Evolutionary conservation across 768 basidiomycete genomes (phyloP), one percentile per base, ranked within the genome.

Genomic region (Boletus eberwhitei): DNA sequence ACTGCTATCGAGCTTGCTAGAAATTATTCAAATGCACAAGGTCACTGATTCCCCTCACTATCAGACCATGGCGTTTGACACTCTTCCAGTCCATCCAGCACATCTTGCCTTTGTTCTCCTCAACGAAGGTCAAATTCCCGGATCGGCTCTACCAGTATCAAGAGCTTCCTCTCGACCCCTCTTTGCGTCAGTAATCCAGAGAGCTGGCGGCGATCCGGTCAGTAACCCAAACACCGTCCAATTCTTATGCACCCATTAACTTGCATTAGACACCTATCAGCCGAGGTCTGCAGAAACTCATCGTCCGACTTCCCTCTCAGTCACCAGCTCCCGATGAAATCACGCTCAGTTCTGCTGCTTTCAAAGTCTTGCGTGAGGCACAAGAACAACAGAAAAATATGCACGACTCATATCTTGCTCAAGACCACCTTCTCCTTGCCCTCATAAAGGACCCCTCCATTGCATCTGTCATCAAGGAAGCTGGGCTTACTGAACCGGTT

Each of bases 381-480:
- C 86, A 88, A 57, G 79, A 75, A 13, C 72, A 90, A 24, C 88
- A 88, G 66, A 93, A 91, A 76, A 87, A 77, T 6, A 88, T 88
- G 86, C 87, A 88, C 65, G 93, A 95, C 69, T 87, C 87, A 2
- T 97, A 91, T 71, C 87, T 98, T 54, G 93, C 94, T 0, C 90
- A 95, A 70, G 93, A 98, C 58, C 94, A 97, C 67, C 72, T 98
- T 46, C 78, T 98, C 26, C 84, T 93, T 24, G 93, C 91, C 0
- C 82, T 98, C 47, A 64, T 93, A 60, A 86, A 90, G 59, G 90
- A 94, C 54, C 51, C 81, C 1, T 79, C 81, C 3, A 81, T 98
- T 53, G 70, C 79, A 14, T 68, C 79, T 26, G 69, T 93, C 16
- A 71, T 97, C 61, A 94, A 91, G 69, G 90, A 93, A 47, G 82